A percentile compares a stretch with the other conserved stretches of the same genome.
These are phyloP conservation scores for Lolium perenne DNA, from an alignment of 176 grass and related monocot species.

Conservation along the genomic window DNA sequence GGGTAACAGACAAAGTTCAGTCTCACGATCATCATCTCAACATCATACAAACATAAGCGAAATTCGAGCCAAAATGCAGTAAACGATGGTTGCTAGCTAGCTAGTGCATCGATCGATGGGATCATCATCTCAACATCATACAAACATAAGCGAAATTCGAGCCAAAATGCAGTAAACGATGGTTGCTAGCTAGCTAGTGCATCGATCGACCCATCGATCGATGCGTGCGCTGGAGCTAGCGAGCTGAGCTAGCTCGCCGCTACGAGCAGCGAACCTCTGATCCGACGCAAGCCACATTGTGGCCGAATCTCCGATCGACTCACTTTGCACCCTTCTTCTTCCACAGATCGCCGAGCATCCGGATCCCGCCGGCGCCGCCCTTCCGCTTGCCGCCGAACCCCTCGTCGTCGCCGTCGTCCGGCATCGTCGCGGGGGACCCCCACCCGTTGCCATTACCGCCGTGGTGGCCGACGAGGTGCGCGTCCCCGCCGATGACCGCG, in stretches of 20 bases:
- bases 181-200: conserved; percentile 7
- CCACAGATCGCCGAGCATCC: conserved; percentile 95
- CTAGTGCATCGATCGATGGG: conserved; percentile 6
- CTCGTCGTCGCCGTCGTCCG: conserved; percentile 65
- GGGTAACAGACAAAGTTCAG: conserved; percentile 6
- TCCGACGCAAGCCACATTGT: too few species aligned
- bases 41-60: conserved; percentile 49
- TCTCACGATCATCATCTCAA: conserved; percentile 32
- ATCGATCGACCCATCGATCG: neutral
- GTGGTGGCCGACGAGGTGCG: conserved; percentile 46
- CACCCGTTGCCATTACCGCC: conserved; percentile 54
- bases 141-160: conserved; percentile 45
- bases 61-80: conserved; percentile 54
- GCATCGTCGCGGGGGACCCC: conserved; percentile 52
- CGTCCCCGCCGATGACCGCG: conserved; percentile 67
- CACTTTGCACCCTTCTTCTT: conserved; percentile 81
- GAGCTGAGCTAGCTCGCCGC: conserved; percentile 40
- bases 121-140: conserved; percentile 45
- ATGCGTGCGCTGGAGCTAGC: neutral
- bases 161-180: conserved; percentile 49
- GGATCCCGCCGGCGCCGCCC: conserved; percentile 71
- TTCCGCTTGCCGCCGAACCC: conserved; percentile 61
- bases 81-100: neutral
- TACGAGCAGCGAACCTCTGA: neutral
- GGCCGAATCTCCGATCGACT: too few species aligned